These are phyloP conservation scores for Eleusine indica DNA, from an alignment of 176 grass and related monocot species.

Conservation along the genomic window DNA sequence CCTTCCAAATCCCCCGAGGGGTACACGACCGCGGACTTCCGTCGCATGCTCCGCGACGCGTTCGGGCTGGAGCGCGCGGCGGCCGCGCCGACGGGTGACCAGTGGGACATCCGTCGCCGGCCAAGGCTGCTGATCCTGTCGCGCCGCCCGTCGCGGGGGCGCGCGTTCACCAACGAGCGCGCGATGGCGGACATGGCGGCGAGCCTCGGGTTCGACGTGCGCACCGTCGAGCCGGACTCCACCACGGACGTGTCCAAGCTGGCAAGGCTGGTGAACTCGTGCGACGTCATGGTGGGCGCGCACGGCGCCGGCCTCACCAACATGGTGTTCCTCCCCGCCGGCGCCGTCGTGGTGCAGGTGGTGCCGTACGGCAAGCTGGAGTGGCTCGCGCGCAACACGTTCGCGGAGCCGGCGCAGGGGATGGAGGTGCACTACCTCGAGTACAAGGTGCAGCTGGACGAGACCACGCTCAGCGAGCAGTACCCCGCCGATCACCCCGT, in stretches of 20 bases:
- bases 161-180: constrained; percentile 69
- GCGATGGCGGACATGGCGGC: constrained; percentile 66
- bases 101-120: constrained; percentile 61
- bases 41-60: constrained; percentile 54
- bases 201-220: constrained; percentile 74
- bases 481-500: constrained; percentile 75
- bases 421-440: constrained; percentile 89
- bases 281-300: constrained; percentile 91
- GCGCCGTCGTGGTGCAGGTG: constrained; percentile 85
- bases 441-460: constrained; percentile 79
- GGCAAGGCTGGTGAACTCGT: constrained; percentile 83
- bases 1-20: constrained; percentile 33
- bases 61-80: constrained; percentile 68
- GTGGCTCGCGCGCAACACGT: constrained; percentile 83
- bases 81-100: constrained; percentile 52
- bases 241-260: constrained; percentile 79
- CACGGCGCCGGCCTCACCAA: constrained; percentile 92
- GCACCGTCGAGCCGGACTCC: constrained; percentile 63
- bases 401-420: constrained; percentile 65
- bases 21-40: constrained; percentile 56
- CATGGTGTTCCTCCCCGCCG: constrained; percentile 89
- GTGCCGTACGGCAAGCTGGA: constrained; percentile 76
- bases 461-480: constrained; percentile 73
- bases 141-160: constrained; percentile 39
- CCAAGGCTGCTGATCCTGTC: constrained; percentile 64